These are phyloP conservation scores for Microcyclospora pomicola DNA, from an alignment of 2,329 filamentous ascomycete genomes.

Conservation along the genomic window DNA sequence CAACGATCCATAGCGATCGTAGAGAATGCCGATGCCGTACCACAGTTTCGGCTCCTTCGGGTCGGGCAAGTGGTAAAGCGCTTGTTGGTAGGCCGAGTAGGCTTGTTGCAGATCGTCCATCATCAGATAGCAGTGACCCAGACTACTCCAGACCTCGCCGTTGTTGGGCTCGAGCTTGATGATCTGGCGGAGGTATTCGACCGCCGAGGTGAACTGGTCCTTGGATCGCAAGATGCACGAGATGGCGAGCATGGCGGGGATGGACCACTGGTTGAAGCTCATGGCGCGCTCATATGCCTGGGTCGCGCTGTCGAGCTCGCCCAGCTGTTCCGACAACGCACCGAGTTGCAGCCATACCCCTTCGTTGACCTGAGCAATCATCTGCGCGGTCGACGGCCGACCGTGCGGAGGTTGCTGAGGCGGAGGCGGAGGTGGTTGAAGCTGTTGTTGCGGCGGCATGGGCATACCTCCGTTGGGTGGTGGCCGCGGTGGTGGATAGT, in stretches of 20 bases:
- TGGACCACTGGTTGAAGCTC: slow-evolving; percentile 74
- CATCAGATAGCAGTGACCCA: slow-evolving; percentile 98
- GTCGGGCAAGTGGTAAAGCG: slow-evolving; percentile 80
- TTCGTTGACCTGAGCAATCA: slow-evolving; percentile 69
- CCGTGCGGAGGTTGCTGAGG: slow-evolving; percentile 35
- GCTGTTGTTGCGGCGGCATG: slow-evolving; percentile 25
- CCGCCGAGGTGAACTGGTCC: slow-evolving; percentile 85
- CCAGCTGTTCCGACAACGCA: slow-evolving; percentile 72
- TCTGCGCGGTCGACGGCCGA: slow-evolving; percentile 47
- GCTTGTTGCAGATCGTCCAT: slow-evolving; percentile 96
- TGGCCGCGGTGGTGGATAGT: slow-evolving; percentile 51
- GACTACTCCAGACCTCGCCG: slow-evolving; percentile 90
- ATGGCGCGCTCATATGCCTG: slow-evolving; percentile 82
- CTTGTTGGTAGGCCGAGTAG: slow-evolving; percentile 92
- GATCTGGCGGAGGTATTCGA: slow-evolving; percentile 84
- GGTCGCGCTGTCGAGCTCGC: slow-evolving; percentile 78
- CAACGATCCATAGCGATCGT: slow-evolving; percentile 88
- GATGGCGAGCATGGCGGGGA: slow-evolving; percentile 85
- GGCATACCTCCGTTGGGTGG: slow-evolving; percentile 37
- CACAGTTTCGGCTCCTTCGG: slow-evolving; percentile 97
- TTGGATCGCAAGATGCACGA: slow-evolving; percentile 81
- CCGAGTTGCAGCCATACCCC: slow-evolving; percentile 85
- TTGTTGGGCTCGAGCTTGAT: slow-evolving; percentile 79
- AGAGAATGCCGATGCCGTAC: slow-evolving; percentile 97
- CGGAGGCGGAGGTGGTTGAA: slow-evolving; percentile 25